Evolutionary conservation across 23 red algal genomes (phyloP).

Genomic region (Agarophyton chilense): DNA sequence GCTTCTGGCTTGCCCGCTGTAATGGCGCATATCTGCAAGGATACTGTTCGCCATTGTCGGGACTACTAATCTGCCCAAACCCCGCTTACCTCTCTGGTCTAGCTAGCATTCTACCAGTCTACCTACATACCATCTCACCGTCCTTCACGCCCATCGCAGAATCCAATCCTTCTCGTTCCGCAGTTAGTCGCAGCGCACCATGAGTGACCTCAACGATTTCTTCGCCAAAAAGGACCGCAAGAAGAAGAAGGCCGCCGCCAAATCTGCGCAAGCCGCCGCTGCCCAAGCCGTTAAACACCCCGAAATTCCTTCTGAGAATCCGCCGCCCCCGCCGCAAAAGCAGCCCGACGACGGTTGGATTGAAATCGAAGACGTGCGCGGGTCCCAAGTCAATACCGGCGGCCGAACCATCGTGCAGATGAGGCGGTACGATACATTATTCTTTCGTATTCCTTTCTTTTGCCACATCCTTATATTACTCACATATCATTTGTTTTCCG

Average conservation of each 20-base stretch:
- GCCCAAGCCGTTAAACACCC: neutral
- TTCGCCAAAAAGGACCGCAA: conserved; percentile 85
- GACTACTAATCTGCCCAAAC: too few relatives aligned
- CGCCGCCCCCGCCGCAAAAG: conserved; percentile 19
- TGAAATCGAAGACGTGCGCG: conserved; percentile 69
- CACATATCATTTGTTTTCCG: neutral
- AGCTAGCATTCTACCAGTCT: too few relatives aligned
- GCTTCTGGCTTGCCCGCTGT: too few relatives aligned
- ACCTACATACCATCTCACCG: too few relatives aligned
- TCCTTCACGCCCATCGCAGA: too few relatives aligned
- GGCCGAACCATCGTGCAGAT: conserved; percentile 65
- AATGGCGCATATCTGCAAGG: too few relatives aligned
- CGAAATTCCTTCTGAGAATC: conserved; percentile 2
- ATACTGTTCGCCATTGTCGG: too few relatives aligned
- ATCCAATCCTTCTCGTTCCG: too few relatives aligned
- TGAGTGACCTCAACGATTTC: conserved; percentile 83
- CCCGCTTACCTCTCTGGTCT: too few relatives aligned
- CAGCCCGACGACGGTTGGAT: conserved; percentile 73
- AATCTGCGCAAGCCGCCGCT: conserved; percentile 24
- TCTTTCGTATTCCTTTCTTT: neutral
- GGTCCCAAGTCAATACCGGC: conserved; percentile 72
- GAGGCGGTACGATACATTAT: conserved; percentile 24
- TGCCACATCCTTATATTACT: neutral
- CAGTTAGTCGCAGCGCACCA: neutral
- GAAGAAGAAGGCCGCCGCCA: conserved; percentile 67